phyloP scores from a whole-genome alignment of 225 moss, liverwort and hornwort genomes.

The Asterella californica region DNA sequence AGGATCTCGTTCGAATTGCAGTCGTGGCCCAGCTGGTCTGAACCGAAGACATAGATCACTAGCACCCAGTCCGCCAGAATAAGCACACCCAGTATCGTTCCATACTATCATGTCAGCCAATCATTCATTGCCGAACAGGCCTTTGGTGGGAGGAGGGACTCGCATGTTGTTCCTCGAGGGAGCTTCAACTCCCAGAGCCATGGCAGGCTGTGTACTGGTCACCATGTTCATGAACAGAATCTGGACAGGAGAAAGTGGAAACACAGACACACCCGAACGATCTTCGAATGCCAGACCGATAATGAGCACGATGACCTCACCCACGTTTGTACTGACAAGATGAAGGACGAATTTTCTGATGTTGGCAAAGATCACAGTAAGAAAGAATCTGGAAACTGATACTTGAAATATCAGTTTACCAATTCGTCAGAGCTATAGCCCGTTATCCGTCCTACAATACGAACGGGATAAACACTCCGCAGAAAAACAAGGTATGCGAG shows the following conservation, averaged over 20 bases:
- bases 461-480: too few relatives aligned
- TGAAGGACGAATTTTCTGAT: not conserved
- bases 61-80: not conserved
- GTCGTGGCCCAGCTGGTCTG: not conserved
- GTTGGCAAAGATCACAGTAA: conserved; percentile 2
- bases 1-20: not conserved
- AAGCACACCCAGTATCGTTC: not conserved
- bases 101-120: not conserved
- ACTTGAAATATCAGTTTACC: too few relatives aligned
- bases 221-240: conserved; percentile 50
- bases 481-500: too few relatives aligned
- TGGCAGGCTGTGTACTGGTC: conserved; percentile 53
- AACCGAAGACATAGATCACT: not conserved
- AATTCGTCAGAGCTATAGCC: too few relatives aligned
- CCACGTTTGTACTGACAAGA: not conserved
- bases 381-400: too few relatives aligned
- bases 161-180: not conserved
- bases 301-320: conserved; percentile 1
- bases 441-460: too few relatives aligned
- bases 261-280: conserved; percentile 9
- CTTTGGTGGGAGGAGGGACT: not conserved
- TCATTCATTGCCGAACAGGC: not conserved
- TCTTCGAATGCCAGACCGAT: conserved; percentile 5
- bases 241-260: conserved; percentile 47
- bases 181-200: conserved; percentile 46